Evolutionary conservation across 768 basidiomycete species (phyloP).

Genomic region (Chiua virens): DNA sequence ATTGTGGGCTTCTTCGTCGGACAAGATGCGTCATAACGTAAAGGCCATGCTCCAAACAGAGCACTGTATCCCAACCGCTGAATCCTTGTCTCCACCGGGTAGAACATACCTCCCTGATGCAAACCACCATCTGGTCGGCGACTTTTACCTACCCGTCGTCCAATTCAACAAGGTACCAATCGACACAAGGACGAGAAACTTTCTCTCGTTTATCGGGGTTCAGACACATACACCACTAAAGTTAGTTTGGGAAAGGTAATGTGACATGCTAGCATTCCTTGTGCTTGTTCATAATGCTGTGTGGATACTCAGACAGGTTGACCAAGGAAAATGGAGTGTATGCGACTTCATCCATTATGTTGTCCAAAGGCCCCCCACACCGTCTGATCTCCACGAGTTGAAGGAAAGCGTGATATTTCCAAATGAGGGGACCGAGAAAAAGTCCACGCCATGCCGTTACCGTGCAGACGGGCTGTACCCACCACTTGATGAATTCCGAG

Average conservation of each 20-base stretch:
- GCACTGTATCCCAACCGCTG: constrained; percentile 41
- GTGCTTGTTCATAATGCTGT: background rate
- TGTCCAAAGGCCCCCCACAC: constrained; percentile 50
- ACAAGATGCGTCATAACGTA: constrained; percentile 41
- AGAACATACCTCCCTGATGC: no score
- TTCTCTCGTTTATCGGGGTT: no score
- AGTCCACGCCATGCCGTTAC: constrained; percentile 41
- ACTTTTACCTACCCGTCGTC: no score
- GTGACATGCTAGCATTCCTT: background rate
- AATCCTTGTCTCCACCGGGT: no score
- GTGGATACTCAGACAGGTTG: constrained; percentile 58
- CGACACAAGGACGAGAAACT: no score
- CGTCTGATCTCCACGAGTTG: background rate
- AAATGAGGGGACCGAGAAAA: constrained; percentile 41
- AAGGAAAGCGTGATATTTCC: constrained; percentile 40
- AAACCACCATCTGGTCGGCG: no score
- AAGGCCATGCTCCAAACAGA: constrained; percentile 38
- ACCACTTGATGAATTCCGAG: constrained; percentile 64
- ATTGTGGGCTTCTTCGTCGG: constrained; percentile 60
- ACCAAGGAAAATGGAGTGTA: constrained; percentile 82
- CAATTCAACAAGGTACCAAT: no score
- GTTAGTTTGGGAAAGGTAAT: no score
- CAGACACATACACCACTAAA: no score
- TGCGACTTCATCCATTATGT: constrained; percentile 82
- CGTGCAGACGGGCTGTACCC: constrained; percentile 80